Percentiles rank a stretch among this genome's conserved stretches.
phyloP scores from a whole-genome alignment of 257 asterid genomes.

The Sherardia arvensis region DNA sequence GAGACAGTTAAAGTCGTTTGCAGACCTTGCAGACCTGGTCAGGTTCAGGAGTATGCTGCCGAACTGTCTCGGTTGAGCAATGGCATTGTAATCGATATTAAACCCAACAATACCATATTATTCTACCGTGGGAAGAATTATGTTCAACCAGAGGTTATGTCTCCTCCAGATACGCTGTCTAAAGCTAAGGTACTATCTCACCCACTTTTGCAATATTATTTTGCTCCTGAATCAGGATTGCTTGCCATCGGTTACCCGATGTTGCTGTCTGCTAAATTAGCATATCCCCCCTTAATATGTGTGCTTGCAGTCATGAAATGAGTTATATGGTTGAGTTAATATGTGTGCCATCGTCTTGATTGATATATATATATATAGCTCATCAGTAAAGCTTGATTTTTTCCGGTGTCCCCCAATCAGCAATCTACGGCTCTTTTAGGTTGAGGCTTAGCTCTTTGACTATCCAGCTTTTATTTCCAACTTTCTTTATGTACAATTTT shows the following conservation, averaged over 20 bases:
- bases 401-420: neutral
- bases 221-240: neutral
- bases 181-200: slow-evolving; percentile 70
- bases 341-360: neutral
- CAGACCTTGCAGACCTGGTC: slow-evolving; percentile 91
- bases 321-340: neutral
- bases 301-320: no score
- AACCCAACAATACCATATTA: slow-evolving; percentile 58
- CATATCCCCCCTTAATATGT: no score
- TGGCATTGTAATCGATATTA: slow-evolving; percentile 68
- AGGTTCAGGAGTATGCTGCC: slow-evolving; percentile 65
- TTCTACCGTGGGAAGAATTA: slow-evolving; percentile 89
- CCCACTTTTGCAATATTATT: neutral
- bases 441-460: neutral
- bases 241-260: neutral
- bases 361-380: neutral
- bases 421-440: neutral
- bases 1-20: slow-evolving; percentile 87
- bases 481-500: neutral
- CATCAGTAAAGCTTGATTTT: neutral
- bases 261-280: neutral
- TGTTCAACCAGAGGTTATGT: slow-evolving; percentile 74
- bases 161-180: slow-evolving; percentile 83
- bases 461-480: neutral
- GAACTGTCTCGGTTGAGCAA: slow-evolving; percentile 83